These are phyloP conservation scores for Lichtheimia ornata DNA, from an alignment of 371 early-diverging fungal species.

Conservation along the genomic window DNA sequence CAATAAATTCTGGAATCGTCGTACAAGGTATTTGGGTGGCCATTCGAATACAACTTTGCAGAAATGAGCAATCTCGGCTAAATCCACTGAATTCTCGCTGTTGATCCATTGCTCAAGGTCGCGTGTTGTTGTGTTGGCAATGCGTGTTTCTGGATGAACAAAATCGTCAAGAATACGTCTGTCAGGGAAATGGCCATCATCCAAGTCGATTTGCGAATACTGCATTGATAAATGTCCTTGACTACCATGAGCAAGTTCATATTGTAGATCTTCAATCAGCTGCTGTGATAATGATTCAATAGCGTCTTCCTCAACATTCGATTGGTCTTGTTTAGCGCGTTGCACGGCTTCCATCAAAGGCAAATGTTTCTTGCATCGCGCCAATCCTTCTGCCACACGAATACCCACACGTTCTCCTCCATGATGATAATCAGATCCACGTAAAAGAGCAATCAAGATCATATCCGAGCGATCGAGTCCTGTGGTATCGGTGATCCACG, in stretches of 20 bases:
- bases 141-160: neutral
- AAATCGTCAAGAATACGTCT: neutral
- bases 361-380: constrained; percentile 23
- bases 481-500: constrained; percentile 21
- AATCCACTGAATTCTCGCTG: neutral
- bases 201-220: neutral
- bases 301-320: neutral
- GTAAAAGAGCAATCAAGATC: constrained; percentile 39
- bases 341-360: constrained; percentile 23
- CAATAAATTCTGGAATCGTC: constrained; percentile 8
- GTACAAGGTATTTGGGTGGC: neutral
- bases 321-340: neutral
- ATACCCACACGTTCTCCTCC: constrained; percentile 35
- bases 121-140: neutral
- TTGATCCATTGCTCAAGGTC: neutral
- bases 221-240: neutral
- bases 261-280: neutral
- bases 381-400: constrained; percentile 26
- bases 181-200: neutral
- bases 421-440: constrained; percentile 38
- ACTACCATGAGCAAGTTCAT: neutral
- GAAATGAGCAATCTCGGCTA: constrained; percentile 10
- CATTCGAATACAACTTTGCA: constrained; percentile 12
- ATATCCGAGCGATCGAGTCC: constrained; percentile 40
- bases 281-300: neutral